These are phyloP conservation scores for Ananas comosus DNA, from an alignment of 176 grass and related monocot species.

Conservation along the genomic window DNA sequence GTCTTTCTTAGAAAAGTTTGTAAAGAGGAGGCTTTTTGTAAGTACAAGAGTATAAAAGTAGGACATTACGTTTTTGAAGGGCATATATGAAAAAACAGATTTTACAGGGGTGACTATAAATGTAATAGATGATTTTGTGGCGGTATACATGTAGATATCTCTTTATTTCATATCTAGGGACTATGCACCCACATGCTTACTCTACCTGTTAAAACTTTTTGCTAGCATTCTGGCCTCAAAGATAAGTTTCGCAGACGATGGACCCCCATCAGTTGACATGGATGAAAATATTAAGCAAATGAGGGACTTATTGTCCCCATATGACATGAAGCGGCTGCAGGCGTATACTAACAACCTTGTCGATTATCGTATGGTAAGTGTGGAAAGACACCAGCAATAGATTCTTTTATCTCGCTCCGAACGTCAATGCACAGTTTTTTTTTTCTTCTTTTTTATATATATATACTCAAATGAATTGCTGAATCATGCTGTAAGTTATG, in stretches of 20 bases:
- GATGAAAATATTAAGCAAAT: conserved; percentile 27
- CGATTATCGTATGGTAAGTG: conserved; percentile 89
- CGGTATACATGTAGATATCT: not conserved
- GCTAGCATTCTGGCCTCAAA: conserved; percentile 73
- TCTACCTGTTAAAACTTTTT: conserved; percentile 21
- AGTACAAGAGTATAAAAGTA: too few species aligned
- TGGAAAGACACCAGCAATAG: conserved; percentile 4
- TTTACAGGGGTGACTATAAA: too few species aligned
- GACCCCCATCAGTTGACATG: conserved; percentile 22
- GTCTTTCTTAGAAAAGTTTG: too few species aligned
- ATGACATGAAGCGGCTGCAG: conserved; percentile 91
- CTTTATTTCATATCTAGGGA: not conserved
- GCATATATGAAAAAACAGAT: too few species aligned
- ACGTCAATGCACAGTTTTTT: not conserved
- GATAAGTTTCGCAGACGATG: conserved; percentile 58
- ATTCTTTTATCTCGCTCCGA: not conserved
- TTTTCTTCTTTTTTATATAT: not conserved
- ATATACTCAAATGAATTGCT: not conserved
- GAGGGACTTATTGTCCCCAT: conserved; percentile 46
- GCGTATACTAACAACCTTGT: conserved; percentile 90
- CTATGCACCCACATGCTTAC: conserved; percentile 18
- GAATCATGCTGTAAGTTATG: too few species aligned
- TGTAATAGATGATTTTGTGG: too few species aligned
- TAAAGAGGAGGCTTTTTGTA: too few species aligned
- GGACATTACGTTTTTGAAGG: too few species aligned